phyloP scores from a whole-genome alignment of 352 stramenopile species.

The Blastocystis sp. region DNA sequence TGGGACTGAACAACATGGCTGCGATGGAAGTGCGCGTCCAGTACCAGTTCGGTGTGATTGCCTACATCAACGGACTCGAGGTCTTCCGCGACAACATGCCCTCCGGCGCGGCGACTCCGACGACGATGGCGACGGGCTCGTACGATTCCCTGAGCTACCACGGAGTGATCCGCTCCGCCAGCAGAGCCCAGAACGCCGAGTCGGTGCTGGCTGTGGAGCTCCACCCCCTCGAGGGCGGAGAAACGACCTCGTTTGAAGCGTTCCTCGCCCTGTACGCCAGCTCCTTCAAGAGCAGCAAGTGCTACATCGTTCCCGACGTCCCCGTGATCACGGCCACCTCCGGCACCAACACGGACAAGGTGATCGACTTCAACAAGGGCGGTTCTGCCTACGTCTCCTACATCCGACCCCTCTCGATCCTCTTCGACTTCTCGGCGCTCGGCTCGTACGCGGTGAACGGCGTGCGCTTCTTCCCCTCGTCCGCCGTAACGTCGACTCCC shows the following conservation, averaged over 20 bases:
- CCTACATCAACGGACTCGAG: slow-evolving; percentile 61
- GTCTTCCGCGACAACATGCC: slow-evolving; percentile 71
- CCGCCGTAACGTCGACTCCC: background rate
- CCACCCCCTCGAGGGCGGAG: background rate
- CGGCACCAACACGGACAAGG: background rate
- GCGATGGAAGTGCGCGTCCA: slow-evolving; percentile 25
- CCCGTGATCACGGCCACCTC: background rate
- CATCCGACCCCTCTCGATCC: background rate
- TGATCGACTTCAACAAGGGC: background rate
- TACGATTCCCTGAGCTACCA: slow-evolving; percentile 4
- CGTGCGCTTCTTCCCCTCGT: background rate
- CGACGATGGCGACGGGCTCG: background rate
- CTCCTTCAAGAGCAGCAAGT: background rate
- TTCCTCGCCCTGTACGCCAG: background rate
- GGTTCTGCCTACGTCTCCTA: background rate
- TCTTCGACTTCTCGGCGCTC: background rate
- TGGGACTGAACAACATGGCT: slow-evolving; percentile 27
- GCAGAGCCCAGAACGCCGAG: background rate
- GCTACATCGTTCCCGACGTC: background rate
- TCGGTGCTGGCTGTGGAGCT: slow-evolving; percentile 26
- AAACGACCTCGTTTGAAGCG: background rate
- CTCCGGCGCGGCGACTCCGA: background rate
- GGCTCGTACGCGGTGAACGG: background rate
- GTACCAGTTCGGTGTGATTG: slow-evolving; percentile 43
- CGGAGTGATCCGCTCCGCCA: slow-evolving; percentile 9